These are phyloP conservation scores for Leonotis leonurus DNA, from an alignment of 257 asterid genomes.

Conservation along the genomic window DNA sequence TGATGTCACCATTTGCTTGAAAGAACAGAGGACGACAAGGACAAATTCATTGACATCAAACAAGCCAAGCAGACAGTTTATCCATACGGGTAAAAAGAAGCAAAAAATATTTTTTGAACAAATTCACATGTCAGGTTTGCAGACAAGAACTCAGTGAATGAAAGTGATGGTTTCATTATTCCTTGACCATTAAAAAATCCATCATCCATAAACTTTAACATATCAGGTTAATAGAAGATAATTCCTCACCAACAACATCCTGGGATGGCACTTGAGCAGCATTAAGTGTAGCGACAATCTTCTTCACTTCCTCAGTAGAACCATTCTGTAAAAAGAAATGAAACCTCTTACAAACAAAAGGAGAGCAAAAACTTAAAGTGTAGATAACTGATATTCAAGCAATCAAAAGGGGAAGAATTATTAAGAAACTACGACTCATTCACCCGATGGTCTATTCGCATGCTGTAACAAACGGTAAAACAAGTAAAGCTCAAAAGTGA, in stretches of 20 bases:
- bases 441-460: neutral
- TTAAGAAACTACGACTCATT: neutral
- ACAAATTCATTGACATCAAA: neutral
- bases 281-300: constrained; percentile 70
- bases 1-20: neutral
- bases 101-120: neutral
- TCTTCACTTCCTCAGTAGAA: constrained; percentile 80
- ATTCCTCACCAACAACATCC: constrained; percentile 83
- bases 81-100: neutral
- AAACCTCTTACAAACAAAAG: neutral
- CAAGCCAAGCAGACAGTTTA: neutral
- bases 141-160: neutral
- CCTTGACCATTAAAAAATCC: neutral
- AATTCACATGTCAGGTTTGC: neutral
- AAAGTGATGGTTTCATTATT: neutral
- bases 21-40: neutral
- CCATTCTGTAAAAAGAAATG: constrained; percentile 59
- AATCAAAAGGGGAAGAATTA: neutral
- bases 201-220: neutral
- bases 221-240: neutral
- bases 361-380: neutral
- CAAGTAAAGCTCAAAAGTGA: neutral
- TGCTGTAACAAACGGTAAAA: neutral
- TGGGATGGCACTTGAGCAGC: constrained; percentile 75
- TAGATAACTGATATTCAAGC: neutral